phyloP scores from a whole-genome alignment of 345 rosid genomes.

The Adansonia digitata region DNA sequence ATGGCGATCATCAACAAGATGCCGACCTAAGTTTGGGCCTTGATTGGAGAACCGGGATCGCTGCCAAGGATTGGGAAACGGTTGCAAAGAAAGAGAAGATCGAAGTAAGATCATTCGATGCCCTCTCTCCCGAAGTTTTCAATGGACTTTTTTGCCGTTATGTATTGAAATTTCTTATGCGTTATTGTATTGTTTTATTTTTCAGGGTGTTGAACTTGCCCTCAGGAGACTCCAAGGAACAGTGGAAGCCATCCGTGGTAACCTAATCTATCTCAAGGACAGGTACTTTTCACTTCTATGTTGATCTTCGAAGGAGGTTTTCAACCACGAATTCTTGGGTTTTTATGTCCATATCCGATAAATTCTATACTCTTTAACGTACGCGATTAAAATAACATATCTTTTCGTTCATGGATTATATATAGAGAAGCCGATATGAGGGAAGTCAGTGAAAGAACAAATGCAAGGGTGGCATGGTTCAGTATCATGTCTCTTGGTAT shows the following conservation, averaged over 20 bases:
- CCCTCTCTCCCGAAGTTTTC: neutral
- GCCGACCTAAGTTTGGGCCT: conserved; percentile 49
- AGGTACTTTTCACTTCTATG: conserved; percentile 34
- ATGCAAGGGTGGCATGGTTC: conserved; percentile 73
- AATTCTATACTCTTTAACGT: too few relatives aligned
- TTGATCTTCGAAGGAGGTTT: neutral
- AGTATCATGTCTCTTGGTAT: conserved; percentile 69
- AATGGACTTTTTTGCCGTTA: neutral
- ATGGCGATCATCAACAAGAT: conserved; percentile 28
- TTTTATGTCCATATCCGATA: neutral
- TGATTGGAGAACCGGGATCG: conserved; percentile 87
- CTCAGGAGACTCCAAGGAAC: conserved; percentile 65
- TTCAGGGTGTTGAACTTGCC: conserved; percentile 86
- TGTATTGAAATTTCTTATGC: conserved; percentile 4
- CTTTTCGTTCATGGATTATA: neutral
- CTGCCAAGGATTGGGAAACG: conserved; percentile 96
- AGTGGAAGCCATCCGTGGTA: conserved; percentile 58
- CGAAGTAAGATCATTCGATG: conserved; percentile 46
- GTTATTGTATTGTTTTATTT: neutral
- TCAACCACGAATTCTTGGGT: neutral
- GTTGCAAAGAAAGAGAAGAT: conserved; percentile 89
- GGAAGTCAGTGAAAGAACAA: conserved; percentile 62
- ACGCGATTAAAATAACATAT: neutral
- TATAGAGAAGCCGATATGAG: conserved; percentile 77
- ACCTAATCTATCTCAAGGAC: conserved; percentile 50